These are phyloP conservation scores for Centella asiatica DNA, from an alignment of 129 eudicot species.

Conservation along the genomic window DNA sequence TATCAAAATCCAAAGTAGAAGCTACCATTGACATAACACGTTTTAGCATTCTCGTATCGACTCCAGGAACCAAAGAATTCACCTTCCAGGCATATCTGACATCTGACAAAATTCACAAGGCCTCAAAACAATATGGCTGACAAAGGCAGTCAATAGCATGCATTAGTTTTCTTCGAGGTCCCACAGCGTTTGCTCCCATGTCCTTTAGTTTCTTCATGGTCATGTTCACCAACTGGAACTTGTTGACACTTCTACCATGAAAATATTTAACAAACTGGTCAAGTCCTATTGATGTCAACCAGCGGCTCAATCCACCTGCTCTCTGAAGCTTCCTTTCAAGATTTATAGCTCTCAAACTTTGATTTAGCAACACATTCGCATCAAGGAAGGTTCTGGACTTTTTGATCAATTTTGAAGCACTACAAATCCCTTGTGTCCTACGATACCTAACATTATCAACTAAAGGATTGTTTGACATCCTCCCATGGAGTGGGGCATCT, in stretches of 20 bases:
- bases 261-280: slow-evolving; percentile 60
- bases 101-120: slow-evolving; percentile 1
- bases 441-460: slow-evolving; percentile 1
- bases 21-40: not conserved
- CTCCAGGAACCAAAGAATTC: not conserved
- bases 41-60: not conserved
- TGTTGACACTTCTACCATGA: slow-evolving; percentile 36
- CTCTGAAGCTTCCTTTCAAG: slow-evolving; percentile 70
- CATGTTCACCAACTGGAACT: slow-evolving; percentile 63
- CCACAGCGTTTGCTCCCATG: slow-evolving; percentile 88
- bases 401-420: slow-evolving; percentile 22
- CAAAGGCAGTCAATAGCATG: slow-evolving; percentile 90
- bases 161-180: slow-evolving; percentile 91
- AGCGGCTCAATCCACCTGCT: slow-evolving; percentile 76
- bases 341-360: slow-evolving; percentile 51
- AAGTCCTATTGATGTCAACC: slow-evolving; percentile 82
- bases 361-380: slow-evolving; percentile 28
- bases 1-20: too few relatives aligned
- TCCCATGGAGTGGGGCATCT: slow-evolving; percentile 3
- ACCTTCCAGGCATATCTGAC: not conserved
- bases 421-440: slow-evolving; percentile 14
- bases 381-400: slow-evolving; percentile 19
- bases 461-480: slow-evolving; percentile 9
- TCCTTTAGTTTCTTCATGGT: slow-evolving; percentile 84
- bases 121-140: slow-evolving; percentile 51